A percentile compares a stretch with the other conserved stretches of the same genome.
phyloP scores from a whole-genome alignment of 139 green algal genomes.

The Coelastrella sp. region DNA sequence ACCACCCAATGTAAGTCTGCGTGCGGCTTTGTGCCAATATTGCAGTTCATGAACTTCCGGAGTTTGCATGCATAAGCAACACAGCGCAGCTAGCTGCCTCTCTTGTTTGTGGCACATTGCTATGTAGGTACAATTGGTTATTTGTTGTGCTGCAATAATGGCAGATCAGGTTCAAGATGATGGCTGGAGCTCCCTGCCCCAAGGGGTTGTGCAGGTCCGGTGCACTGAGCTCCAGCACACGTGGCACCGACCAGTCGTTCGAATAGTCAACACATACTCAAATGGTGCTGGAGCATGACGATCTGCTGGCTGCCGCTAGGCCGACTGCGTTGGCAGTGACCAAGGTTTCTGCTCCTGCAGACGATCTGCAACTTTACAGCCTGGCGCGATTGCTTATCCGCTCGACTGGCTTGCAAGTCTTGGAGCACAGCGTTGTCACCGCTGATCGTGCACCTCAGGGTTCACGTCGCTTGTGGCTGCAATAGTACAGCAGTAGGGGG shows the following conservation, averaged over 20 bases:
- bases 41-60: no score
- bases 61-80: no score
- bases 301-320: no score
- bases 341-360: not conserved
- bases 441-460: not conserved
- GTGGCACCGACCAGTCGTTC: not conserved
- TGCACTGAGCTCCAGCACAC: not conserved
- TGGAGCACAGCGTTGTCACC: not conserved
- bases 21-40: no score
- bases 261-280: no score
- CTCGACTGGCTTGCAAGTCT: not conserved
- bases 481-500: not conserved
- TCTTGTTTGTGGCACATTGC: no score
- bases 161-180: not conserved
- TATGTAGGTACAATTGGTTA: no score
- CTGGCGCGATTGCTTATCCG: not conserved
- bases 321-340: not conserved
- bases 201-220: not conserved
- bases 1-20: no score
- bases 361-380: not conserved
- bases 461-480: constrained; percentile 25
- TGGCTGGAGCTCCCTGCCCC: not conserved
- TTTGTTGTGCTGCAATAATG: not conserved
- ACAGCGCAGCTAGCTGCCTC: no score
- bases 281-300: no score